Conservation (phyloP, 2,329 filamentous ascomycete species). For the Pseudogymnoascus sp. region DNA sequence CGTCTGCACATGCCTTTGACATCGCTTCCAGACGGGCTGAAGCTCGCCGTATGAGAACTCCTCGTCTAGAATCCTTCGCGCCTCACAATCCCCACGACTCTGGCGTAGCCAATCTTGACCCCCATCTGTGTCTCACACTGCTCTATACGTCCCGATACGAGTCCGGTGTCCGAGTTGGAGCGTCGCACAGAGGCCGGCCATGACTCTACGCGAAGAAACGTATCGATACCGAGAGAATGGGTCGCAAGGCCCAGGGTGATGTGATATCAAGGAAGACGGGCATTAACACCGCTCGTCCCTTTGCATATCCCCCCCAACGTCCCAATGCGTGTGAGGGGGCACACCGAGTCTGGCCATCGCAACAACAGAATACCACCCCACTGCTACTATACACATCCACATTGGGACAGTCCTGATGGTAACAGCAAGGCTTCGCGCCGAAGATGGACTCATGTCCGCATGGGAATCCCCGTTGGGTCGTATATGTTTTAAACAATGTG, state of each 20-base stretch:
- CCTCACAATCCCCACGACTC: background rate
- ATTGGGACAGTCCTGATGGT: background rate
- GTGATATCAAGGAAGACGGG: background rate
- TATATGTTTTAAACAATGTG: background rate
- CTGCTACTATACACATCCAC: background rate
- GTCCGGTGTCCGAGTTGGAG: background rate
- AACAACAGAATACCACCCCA: background rate
- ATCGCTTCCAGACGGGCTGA: background rate
- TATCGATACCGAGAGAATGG: slow-evolving; percentile 2
- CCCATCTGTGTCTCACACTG: background rate
- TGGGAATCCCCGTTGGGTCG: background rate
- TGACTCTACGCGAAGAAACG: background rate
- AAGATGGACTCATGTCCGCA: background rate
- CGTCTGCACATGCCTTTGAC: background rate
- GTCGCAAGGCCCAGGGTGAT: background rate
- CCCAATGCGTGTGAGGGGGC: background rate
- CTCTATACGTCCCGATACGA: background rate
- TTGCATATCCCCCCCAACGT: background rate
- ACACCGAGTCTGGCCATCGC: background rate
- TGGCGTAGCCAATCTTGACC: background rate
- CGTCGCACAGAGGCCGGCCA: background rate
- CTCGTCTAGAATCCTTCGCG: background rate
- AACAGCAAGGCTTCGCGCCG: background rate
- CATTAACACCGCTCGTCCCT: background rate
- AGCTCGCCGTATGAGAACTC: background rate